phyloP scores from a whole-genome alignment of 495 filamentous ascomycete genomes.

The Choiromyces venosus region DNA sequence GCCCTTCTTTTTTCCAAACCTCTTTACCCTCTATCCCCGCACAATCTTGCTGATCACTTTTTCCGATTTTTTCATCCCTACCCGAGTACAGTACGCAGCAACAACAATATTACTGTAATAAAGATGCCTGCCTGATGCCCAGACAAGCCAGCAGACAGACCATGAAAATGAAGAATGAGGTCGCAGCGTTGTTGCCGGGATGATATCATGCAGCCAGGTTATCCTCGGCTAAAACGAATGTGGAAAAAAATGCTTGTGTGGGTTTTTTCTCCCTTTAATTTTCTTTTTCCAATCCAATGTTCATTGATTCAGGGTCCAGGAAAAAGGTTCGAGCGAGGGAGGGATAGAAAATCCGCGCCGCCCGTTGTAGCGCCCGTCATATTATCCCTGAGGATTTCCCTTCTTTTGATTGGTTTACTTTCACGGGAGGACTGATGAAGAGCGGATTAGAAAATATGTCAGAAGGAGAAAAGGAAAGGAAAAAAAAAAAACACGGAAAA shows the following conservation, averaged over 20 bases:
- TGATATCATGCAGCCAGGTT: not conserved
- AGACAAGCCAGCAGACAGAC: not conserved
- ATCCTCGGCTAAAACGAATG: not conserved
- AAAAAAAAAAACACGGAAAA: too few species aligned
- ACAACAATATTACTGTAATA: not conserved
- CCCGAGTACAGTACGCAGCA: not conserved
- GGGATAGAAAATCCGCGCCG: not conserved
- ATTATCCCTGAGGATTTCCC: not conserved
- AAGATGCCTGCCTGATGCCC: not conserved
- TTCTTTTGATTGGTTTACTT: not conserved
- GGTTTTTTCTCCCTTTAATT: not conserved
- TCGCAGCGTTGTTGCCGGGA: not conserved
- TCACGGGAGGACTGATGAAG: not conserved
- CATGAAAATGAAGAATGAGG: not conserved
- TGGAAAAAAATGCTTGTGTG: not conserved
- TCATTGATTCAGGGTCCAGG: not conserved
- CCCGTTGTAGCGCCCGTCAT: not conserved
- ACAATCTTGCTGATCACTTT: too few species aligned
- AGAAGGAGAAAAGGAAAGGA: too few species aligned
- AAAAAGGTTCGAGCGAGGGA: too few species aligned
- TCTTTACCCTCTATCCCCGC: too few species aligned
- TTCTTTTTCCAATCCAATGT: not conserved
- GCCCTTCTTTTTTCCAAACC: too few species aligned
- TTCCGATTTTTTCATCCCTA: too few species aligned
- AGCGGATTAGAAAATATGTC: not conserved